Base-by-base conservation (phyloP, 2,329 filamentous ascomycete species). In the Alternaria burnsii region DNA sequence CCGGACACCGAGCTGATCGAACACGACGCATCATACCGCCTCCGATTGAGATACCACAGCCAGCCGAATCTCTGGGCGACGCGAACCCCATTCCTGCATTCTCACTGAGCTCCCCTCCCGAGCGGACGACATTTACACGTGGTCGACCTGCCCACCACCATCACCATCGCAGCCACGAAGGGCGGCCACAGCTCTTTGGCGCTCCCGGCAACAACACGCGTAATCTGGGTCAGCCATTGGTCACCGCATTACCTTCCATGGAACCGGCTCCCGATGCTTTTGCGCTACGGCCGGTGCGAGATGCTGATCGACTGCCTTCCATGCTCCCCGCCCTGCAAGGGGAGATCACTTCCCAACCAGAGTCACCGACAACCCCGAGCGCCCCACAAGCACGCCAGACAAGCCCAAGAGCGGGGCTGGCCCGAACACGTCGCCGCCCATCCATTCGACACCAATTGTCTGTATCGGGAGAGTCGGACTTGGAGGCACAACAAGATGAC, bases 361-460 rank as follows among this genome's bases (percentile, higher is more conserved):
- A 94, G 58, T 97, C 74, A 59, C 75, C 77, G 51, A 77, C 88
- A 26, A 80, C 83, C 51, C 80, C 71, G 42, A 76, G 71, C 57
- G 76, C 72, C 57, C 73, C 69, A 55, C 68, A 63, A 36, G 71
- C 61, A 36, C 72, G 69, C 43, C 76, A 75, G 58, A 74, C 71
- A 30, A 82, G 78, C 59, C 78, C 79, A 26, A 72, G 77, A 58
- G 71, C 76, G 43, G 84, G 84, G 2, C 83, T 85, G 3, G 81
- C 83, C 5, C 80, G 81, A 44, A 82, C 87, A 18, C 85, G 90
- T 52, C 86, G 92, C 71, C 87, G 94, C 36, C 93, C 93, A 34
- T 93, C 93, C 0, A 95, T 97, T 69, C 88, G 93, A 59, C 94
- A 97, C 72, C 93, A 97, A 73, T 88, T 91, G 64, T 97, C 94